Evolutionary conservation across 805 yeast species (phyloP).

Genomic region (Candida quercuum): DNA sequence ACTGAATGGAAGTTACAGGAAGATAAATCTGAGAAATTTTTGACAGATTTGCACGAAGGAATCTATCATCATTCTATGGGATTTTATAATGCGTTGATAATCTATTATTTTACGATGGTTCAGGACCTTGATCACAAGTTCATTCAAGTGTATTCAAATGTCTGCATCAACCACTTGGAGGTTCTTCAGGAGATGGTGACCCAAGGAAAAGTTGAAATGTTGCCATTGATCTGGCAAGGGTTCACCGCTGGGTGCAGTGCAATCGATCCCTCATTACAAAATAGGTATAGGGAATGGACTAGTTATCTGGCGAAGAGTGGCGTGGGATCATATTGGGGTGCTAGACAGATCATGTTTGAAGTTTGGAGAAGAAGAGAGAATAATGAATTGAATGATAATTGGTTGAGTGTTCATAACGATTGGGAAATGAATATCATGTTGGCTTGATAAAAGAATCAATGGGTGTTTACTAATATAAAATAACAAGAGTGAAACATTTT

Average conservation of each 20-base stretch:
- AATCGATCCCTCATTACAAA: constrained; percentile 48
- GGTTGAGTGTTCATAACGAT: constrained; percentile 76
- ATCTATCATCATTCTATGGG: constrained; percentile 77
- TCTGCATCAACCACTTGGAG: constrained; percentile 59
- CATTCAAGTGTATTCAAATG: constrained; percentile 57
- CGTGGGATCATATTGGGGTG: constrained; percentile 81
- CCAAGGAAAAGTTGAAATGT: constrained; percentile 44
- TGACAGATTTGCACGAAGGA: constrained; percentile 48
- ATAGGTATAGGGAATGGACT: constrained; percentile 66
- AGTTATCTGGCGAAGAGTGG: constrained; percentile 44
- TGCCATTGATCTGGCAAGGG: constrained; percentile 86
- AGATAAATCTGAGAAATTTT: constrained; percentile 21
- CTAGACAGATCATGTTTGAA: constrained; percentile 78
- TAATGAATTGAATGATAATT: constrained; percentile 54
- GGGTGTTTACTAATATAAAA: too few species aligned
- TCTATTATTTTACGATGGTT: constrained; percentile 66
- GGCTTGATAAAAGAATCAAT: constrained; percentile 6
- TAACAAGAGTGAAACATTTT: too few species aligned
- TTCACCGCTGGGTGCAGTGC: constrained; percentile 86
- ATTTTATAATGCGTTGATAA: constrained; percentile 64
- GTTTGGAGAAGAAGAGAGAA: constrained; percentile 73
- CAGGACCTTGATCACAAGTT: constrained; percentile 47
- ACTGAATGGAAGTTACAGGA: constrained; percentile 64
- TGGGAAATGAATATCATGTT: constrained; percentile 86
- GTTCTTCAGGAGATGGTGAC: constrained; percentile 54